Evolutionary conservation across 352 stramenopile genomes (phyloP), one percentile per base, ranked within the genome.

Genomic region (Globisporangium orthogonon): DNA sequence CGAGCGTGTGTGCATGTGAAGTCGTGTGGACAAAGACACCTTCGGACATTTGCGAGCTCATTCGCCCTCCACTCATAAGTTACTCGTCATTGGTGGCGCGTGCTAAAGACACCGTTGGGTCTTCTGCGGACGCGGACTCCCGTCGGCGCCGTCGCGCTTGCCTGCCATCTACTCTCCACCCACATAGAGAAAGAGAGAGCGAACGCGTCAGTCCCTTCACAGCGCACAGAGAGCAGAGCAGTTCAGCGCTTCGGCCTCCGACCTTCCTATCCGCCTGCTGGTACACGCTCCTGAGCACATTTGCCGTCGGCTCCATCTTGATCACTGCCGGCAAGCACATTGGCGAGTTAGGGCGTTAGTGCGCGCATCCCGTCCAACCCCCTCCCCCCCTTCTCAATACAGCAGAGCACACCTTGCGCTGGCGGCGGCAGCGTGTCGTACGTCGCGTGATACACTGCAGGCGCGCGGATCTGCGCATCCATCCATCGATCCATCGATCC

Each of bases 181-280:
- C 35, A 41, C 35, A 17, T 17, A 43, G 11, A 13, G 37, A 13
- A 17, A 13, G 17, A 3, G 11, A 13, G 35, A 40, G 33, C 7
- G 13, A 7, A 40, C 35, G 35, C 35, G 13, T 11, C 35, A 10
- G 7, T 7, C 13, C 35, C 35, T 7, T 40, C 35, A 40, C 23
- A 23, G 23, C 23, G 23, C 23, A 23, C 23, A 3, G 11, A 13
- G 35, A 40, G 33, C 33, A 37, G 33, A 37, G 33, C 33, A 37
- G 33, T 9, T 37, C 33, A 37, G 33, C 33, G 10, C 10, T 6
- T 33, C 63, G 7, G 61, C 10, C 9, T 33, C 63, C 10, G 61
- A 90, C 83, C 70, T 89, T 87, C n/a, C 52, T 65, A 49, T 89
- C 78, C n/a, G 61, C 40, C 47, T 61, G 67, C 57, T 85, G 80